These are phyloP conservation scores for Dactylellina drechsleri DNA, from an alignment of 2,329 filamentous ascomycete genomes.

Conservation along the genomic window DNA sequence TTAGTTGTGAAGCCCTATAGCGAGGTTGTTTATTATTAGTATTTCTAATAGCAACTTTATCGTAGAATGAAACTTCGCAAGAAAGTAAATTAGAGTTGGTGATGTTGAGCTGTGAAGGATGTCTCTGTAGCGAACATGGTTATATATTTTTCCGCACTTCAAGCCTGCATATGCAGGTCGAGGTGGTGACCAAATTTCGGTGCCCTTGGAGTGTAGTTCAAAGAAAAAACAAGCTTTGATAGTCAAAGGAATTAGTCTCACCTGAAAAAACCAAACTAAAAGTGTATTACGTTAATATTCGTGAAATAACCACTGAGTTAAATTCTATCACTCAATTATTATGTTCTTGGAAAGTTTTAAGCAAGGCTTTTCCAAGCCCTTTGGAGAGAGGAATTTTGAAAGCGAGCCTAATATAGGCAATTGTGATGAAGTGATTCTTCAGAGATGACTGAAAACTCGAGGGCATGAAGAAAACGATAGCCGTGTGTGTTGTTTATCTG, in stretches of 20 bases:
- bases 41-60: slow-evolving; percentile 8
- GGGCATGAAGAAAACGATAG: no score
- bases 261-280: slow-evolving; percentile 26
- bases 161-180: slow-evolving; percentile 46
- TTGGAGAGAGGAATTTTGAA: slow-evolving; percentile 8
- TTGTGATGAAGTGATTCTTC: slow-evolving; percentile 35
- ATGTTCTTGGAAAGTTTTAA: background rate
- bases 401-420: background rate
- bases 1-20: slow-evolving; percentile 9
- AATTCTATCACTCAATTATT: background rate
- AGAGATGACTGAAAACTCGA: background rate
- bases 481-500: no score
- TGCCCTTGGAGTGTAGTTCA: background rate
- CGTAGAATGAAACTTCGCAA: slow-evolving; percentile 10
- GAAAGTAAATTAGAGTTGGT: slow-evolving; percentile 15
- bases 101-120: slow-evolving; percentile 40
- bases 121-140: slow-evolving; percentile 14
- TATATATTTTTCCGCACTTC: slow-evolving; percentile 48
- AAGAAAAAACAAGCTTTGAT: slow-evolving; percentile 30
- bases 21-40: slow-evolving; percentile 23
- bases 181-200: slow-evolving; percentile 30
- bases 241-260: slow-evolving; percentile 28
- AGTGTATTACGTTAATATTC: slow-evolving; percentile 14
- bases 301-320: slow-evolving; percentile 7
- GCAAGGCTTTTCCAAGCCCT: slow-evolving; percentile 5